Base-by-base conservation (phyloP, 768 basidiomycete species). In the Cubamyces lactineus region DNA sequence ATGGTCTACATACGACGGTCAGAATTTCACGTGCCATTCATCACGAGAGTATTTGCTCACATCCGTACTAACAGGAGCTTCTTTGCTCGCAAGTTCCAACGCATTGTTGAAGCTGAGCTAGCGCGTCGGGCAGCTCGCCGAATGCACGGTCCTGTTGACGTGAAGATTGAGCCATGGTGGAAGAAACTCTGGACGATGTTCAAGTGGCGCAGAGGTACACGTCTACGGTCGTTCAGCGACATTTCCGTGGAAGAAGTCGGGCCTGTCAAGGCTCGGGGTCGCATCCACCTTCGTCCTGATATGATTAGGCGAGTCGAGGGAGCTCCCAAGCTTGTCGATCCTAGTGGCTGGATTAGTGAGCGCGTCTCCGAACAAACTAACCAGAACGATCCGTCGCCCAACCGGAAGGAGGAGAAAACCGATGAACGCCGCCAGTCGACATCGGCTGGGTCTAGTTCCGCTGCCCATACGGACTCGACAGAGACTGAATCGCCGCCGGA, bases 271-370 rank as follows among this genome's bases (percentile, higher is more conserved):
- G 24, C 46, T 13, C 58, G 58, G 8, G 58, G 63, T 1, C 57
- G 63, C 30, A n/a, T 54, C 11, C 57, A 67, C 23, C 60, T 94
- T 6, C 76, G 82, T 50, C 78, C 88, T 24, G 86, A 91, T 57
- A 92, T 93, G 91, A 92, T 94, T 58, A 82, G 85, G 30, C 79
- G 91, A 52, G 81, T 89, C 78, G 84, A 90, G 59, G 82, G 81
- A 49, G 82, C 84, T 0, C 89, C 88, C 6, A 85, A 84, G 69
- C 84, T 82, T 1, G 79, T 93, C 24, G 82, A 92, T 69, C 91
- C 91, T 3, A 92, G 84, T 66, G 91, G 91, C 5, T 84, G 80
- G 82, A 80, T 91, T 23, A 84, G 80, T 56, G 82, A 85, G 61
- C 80, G 78, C 46, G 59, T 69, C 2, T 57, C 72, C 8, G 68